These are phyloP conservation scores for Oldenlandia corymbosa DNA, from an alignment of 257 asterid genomes.

Conservation along the genomic window DNA sequence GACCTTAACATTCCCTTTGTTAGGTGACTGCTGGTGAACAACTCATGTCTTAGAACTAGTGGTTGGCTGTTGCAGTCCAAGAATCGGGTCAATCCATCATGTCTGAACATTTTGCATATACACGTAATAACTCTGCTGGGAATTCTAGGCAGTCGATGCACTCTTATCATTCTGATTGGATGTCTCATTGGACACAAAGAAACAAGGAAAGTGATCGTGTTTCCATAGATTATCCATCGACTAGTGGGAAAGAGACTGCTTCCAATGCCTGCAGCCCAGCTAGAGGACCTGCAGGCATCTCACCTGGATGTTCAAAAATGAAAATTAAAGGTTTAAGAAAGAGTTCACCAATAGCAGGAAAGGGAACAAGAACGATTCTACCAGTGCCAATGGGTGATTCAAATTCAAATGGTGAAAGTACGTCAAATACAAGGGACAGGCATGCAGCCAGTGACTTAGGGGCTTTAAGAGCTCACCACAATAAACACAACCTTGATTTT, in stretches of 20 bases:
- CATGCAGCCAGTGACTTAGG: slow-evolving; percentile 13
- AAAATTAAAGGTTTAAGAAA: slow-evolving; percentile 15
- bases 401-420: slow-evolving; percentile 5
- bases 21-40: slow-evolving; percentile 5
- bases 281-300: slow-evolving; percentile 21
- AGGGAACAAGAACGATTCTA: slow-evolving; percentile 15
- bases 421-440: slow-evolving; percentile 14
- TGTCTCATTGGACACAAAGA: slow-evolving; percentile 61
- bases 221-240: slow-evolving; percentile 13
- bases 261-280: slow-evolving; percentile 16
- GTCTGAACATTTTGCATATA: slow-evolving; percentile 36
- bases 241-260: slow-evolving; percentile 19
- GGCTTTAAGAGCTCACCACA: slow-evolving; percentile 13
- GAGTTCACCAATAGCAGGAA: slow-evolving; percentile 23
- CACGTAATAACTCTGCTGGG: slow-evolving; percentile 24
- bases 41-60: slow-evolving; percentile 9
- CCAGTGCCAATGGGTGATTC: slow-evolving; percentile 6
- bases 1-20: slow-evolving; percentile 2
- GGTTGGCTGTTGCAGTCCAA: slow-evolving; percentile 7
- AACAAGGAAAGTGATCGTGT: slow-evolving; percentile 20
- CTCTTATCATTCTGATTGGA: slow-evolving; percentile 51
- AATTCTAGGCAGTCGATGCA: slow-evolving; percentile 28
- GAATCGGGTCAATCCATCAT: slow-evolving; percentile 20
- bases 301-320: slow-evolving; percentile 14
- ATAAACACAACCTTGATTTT: slow-evolving; percentile 6